phyloP scores from a whole-genome alignment of 768 basidiomycete genomes.

The Porpolomopsis calyptriformis region DNA sequence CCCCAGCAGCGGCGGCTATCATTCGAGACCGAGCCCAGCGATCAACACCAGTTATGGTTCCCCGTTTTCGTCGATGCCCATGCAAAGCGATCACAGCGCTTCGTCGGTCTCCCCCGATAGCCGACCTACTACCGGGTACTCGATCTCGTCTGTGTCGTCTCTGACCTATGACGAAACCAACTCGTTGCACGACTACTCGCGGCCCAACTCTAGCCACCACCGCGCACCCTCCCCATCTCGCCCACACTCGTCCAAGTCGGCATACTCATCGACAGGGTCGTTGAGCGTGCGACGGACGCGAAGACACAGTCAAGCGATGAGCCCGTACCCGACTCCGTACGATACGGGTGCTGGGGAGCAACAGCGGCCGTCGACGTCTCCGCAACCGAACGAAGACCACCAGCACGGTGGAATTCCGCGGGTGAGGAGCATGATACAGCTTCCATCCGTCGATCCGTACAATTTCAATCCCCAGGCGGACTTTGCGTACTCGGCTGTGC shows the following conservation, averaged over 20 bases:
- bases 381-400: slow-evolving; percentile 52
- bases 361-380: slow-evolving; percentile 61
- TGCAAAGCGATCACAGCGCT: slow-evolving; percentile 56
- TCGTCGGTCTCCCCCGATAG: slow-evolving; percentile 77
- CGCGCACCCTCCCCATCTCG: slow-evolving; percentile 60
- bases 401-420: slow-evolving; percentile 47
- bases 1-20: slow-evolving; percentile 47
- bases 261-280: slow-evolving; percentile 35
- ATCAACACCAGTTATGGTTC: slow-evolving; percentile 65
- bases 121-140: slow-evolving; percentile 78
- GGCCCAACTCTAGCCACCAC: slow-evolving; percentile 66
- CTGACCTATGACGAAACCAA: slow-evolving; percentile 55
- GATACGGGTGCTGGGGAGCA: slow-evolving; percentile 53
- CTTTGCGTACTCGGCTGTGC: slow-evolving; percentile 69
- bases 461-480: slow-evolving; percentile 57
- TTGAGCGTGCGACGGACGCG: slow-evolving; percentile 63
- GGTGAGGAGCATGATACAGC: slow-evolving; percentile 75
- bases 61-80: slow-evolving; percentile 59
- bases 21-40: slow-evolving; percentile 51
- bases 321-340: slow-evolving; percentile 79
- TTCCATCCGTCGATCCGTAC: slow-evolving; percentile 64
- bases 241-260: slow-evolving; percentile 58
- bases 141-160: slow-evolving; percentile 73
- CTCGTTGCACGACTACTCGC: slow-evolving; percentile 53
- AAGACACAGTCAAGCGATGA: slow-evolving; percentile 79